Conservation (phyloP, 23 red algal genomes). For the Gracilariopsis chorda region DNA sequence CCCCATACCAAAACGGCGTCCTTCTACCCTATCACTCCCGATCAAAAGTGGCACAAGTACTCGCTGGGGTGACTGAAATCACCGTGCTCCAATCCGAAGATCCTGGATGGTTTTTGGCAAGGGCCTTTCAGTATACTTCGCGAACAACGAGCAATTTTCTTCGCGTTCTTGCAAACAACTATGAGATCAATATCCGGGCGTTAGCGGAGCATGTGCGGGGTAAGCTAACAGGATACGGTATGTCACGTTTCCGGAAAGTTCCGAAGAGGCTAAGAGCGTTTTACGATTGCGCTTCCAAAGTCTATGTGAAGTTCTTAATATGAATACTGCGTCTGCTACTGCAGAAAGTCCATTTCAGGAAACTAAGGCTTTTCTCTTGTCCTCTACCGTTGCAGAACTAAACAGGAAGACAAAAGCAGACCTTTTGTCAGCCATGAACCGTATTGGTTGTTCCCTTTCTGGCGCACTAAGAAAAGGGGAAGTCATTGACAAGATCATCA, state of each 20-base stretch:
- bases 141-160: background rate
- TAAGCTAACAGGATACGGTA: too few species aligned
- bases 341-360: too few species aligned
- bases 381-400: too few species aligned
- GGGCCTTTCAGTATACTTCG: conserved; percentile 12
- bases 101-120: background rate
- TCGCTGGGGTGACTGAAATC: background rate
- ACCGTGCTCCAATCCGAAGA: background rate
- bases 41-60: background rate
- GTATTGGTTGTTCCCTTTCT: background rate
- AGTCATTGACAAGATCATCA: background rate
- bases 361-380: too few species aligned
- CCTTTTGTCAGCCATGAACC: background rate
- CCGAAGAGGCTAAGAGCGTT: too few species aligned
- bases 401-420: background rate
- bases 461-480: background rate
- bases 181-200: background rate
- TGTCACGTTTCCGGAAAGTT: too few species aligned
- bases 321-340: too few species aligned
- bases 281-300: too few species aligned
- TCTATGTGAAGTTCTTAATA: too few species aligned
- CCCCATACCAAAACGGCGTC: too few species aligned
- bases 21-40: too few species aligned
- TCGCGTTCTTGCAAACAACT: background rate
- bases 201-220: too few species aligned